Base-by-base conservation (phyloP, 768 basidiomycete genomes). In the Atractiella rhizophila region DNA sequence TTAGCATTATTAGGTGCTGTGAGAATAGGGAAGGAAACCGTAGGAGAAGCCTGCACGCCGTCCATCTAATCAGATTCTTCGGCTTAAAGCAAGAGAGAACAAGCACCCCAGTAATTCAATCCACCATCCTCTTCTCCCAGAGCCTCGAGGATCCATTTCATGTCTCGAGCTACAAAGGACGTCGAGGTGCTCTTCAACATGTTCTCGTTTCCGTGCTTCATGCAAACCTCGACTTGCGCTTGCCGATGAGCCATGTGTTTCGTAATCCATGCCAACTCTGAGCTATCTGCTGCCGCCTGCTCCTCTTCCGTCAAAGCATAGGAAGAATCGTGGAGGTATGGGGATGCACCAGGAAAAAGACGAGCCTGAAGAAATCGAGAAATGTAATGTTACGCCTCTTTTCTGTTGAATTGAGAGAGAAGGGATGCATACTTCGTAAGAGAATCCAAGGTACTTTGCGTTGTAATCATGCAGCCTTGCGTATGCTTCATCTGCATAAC, bases 61-160 rank as follows among this genome's bases (percentile, higher is more conserved):
- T 11, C 19, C 35, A 19, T 11, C 19, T 15, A 12, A 13, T 11
- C 12, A 13, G 11, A 36, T 13, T 11, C 12, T 12, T 11, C 19
- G 35, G 12, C 15, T 13, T 36, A 12, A 19, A 20, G 15, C 19
- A 36, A 21, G 12, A 12, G 12, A 12, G 15, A 51, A 34, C 33
- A 42, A 44, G 50, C 46, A 2, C 53, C 51, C 51, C 48, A 53
- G 31, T 54, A 54, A 16, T 41, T 37, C 7, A 54, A 20, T 39
- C 30, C 7, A 54, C 19, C 33, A 28, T 40, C 44, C 13, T 51
- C 42, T 40, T 49, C 46, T n/a, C 45, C 49, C 10, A 53, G 26
- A 12, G 44, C 44, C 20, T 49, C 41, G 27, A 46, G 24, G 23
- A 53, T 48, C 25, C 39, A 32, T 31, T 35, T 37, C 50, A 51